Evolutionary conservation across 75 land plant genomes (phyloP), one percentile per base, ranked within the genome.

Genomic region (Picea glauca): DNA sequence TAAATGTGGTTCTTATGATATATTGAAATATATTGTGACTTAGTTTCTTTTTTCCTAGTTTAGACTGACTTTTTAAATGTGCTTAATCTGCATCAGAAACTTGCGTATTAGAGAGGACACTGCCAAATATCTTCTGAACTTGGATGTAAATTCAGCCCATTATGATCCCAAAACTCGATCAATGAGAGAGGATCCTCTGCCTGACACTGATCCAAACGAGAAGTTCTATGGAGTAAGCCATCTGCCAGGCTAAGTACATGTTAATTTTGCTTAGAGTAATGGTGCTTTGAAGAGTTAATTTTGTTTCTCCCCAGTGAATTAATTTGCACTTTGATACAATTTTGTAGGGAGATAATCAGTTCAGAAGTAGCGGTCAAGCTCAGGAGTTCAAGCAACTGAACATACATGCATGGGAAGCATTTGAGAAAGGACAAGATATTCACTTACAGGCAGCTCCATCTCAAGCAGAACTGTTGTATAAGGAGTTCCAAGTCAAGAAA

Each of bases 361-460:
- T 84, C 60, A 76, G 86, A 63, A 78, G 66, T 56, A 80, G 76
- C 40, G 88, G 86, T 12, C 85, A 84, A 74, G 82, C 88, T 15
- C 77, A 74, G 60, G 86, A 84, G 72, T 87, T 87, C 70, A 87
- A 78, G 86, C 88, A 81, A 63, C 86, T 87, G 14, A 87, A 84
- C 78, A 84, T 87, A 58, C 86, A 87, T 78, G 87, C 86, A 30
- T 84, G 86, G 83, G 86, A 87, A 75, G 88, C 86, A 3, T 86
- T 62, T 80, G 88, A 86, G 56, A 86, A 83, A 82, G 88, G 88
- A 35, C 88, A 86, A 70, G 86, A 87, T 56, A 87, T 87, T 77
- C 88, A 87, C 66, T 60, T 84, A 58, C 86, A 86, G 50, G 88
- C 88, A 61, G 88, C 88, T 23, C 88, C 88, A 13, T 86, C 88